A percentile compares a stretch with the other conserved stretches of the same genome.
Conservation (phyloP, 805 yeast genomes). For the Ogataea zsoltii region DNA sequence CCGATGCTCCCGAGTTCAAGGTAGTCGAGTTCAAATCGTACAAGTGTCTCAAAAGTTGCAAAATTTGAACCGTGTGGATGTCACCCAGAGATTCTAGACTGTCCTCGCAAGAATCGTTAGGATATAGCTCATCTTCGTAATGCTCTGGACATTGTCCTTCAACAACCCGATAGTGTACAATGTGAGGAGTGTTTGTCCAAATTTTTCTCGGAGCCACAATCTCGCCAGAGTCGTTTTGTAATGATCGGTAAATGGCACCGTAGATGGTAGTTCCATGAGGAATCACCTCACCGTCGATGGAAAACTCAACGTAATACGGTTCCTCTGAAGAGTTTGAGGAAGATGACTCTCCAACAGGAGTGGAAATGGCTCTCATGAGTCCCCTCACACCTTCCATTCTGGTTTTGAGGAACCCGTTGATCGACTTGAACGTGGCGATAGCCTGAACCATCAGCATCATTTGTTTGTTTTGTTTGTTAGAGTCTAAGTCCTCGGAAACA, state of each 20-base stretch:
- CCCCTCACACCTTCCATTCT: constrained; percentile 37
- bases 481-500: constrained; percentile 36
- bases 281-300: constrained; percentile 54
- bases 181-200: constrained; percentile 60
- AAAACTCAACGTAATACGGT: constrained; percentile 53
- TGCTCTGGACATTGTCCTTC: constrained; percentile 29
- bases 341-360: constrained; percentile 9
- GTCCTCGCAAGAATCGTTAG: constrained; percentile 29
- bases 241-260: constrained; percentile 65
- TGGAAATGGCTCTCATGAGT: constrained; percentile 24
- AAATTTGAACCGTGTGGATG: constrained; percentile 37
- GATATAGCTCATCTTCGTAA: constrained; percentile 33
- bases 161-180: constrained; percentile 46
- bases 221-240: constrained; percentile 40
- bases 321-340: constrained; percentile 18
- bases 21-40: constrained; percentile 39
- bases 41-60: constrained; percentile 50
- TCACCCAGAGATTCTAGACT: constrained; percentile 35
- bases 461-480: constrained; percentile 29
- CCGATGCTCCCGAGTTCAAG: constrained; percentile 30
- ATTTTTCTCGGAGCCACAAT: constrained; percentile 48
- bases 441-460: constrained; percentile 56
- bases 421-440: constrained; percentile 57
- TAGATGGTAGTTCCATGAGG: constrained; percentile 71
- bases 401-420: constrained; percentile 47